Percentiles rank a stretch among this genome's conserved stretches.
Evolutionary conservation across 2,329 filamentous ascomycete genomes (phyloP).

Genomic region (Pseudogymnoascus sp.): DNA sequence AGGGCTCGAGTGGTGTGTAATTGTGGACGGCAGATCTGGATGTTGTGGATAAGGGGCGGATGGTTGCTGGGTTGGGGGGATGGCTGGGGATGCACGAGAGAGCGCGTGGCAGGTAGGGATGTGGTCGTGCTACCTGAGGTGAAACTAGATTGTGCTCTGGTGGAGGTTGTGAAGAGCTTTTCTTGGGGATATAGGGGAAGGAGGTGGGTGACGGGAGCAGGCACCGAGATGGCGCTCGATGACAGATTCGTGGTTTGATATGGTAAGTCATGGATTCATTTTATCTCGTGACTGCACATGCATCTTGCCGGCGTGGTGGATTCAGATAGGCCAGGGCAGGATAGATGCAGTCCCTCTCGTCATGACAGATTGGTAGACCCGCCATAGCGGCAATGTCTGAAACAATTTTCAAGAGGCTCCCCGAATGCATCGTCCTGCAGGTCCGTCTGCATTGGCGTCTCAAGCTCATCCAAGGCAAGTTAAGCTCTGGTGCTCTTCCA

Average conservation of each 20-base stretch:
- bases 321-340: neutral
- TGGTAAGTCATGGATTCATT: neutral
- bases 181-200: neutral
- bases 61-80: neutral
- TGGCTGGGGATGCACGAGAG: neutral
- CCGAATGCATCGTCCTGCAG: neutral
- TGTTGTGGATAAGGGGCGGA: neutral
- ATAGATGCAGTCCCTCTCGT: neutral
- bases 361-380: constrained; percentile 3
- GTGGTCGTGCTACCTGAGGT: neutral
- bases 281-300: neutral
- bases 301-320: neutral
- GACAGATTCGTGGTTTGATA: neutral
- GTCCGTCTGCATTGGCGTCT: neutral
- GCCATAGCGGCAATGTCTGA: neutral
- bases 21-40: neutral
- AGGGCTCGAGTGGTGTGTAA: neutral
- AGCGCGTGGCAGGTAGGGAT: constrained; percentile 1
- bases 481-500: neutral
- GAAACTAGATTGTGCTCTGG: neutral
- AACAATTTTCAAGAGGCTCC: neutral
- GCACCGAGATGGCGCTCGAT: neutral
- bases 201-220: neutral
- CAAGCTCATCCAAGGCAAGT: neutral
- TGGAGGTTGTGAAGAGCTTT: neutral